Conservation (phyloP, 1,284 basidiomycete genomes). For the Ganoderma meredithae region DNA sequence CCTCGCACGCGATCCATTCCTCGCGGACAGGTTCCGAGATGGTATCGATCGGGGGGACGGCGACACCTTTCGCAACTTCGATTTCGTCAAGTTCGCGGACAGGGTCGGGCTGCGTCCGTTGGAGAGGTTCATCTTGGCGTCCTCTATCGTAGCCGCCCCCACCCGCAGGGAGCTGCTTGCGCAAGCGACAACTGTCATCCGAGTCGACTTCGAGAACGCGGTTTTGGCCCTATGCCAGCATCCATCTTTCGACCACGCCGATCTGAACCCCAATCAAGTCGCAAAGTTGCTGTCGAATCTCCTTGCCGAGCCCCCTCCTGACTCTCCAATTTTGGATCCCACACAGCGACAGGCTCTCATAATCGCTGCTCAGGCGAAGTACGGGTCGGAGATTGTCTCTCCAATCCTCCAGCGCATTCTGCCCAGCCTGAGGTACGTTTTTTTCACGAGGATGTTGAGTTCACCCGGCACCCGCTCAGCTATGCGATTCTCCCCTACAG, state of each 20-base stretch:
- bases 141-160: constrained; percentile 74
- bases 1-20: constrained; percentile 85
- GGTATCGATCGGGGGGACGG: constrained; percentile 86
- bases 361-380: constrained; percentile 76
- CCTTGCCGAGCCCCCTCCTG: constrained; percentile 69
- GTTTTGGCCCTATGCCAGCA: constrained; percentile 75
- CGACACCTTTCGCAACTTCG: constrained; percentile 81
- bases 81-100: constrained; percentile 81
- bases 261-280: constrained; percentile 76
- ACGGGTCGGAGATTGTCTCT: constrained; percentile 62
- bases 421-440: constrained; percentile 66
- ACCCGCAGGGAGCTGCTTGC: constrained; percentile 74
- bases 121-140: constrained; percentile 78
- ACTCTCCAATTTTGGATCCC: constrained; percentile 72
- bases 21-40: constrained; percentile 87
- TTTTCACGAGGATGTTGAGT: background rate
- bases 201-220: constrained; percentile 79
- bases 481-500: constrained; percentile 46
- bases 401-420: constrained; percentile 65
- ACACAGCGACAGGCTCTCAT: constrained; percentile 77
- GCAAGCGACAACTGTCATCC: constrained; percentile 74
- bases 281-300: constrained; percentile 83
- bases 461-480: background rate
- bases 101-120: constrained; percentile 80
- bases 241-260: constrained; percentile 81